Base-by-base conservation (phyloP, 495 filamentous ascomycete species). In the Gamarada debralockiae region DNA sequence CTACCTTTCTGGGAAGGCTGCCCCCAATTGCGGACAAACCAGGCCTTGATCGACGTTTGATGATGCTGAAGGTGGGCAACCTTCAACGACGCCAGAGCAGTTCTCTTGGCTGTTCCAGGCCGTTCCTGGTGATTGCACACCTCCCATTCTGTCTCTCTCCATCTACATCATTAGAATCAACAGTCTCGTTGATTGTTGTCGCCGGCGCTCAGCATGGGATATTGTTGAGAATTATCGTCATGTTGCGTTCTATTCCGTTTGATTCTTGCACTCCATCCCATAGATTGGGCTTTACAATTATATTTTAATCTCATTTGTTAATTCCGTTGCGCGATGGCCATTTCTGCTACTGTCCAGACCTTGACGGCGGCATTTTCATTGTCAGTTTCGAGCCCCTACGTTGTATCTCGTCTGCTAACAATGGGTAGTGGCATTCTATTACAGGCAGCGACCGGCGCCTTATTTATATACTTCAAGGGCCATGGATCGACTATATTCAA, bases 361-460 rank as follows among this genome's bases (percentile, higher is more conserved):
- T 63, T 81, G 48, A 56, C 73, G 58, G 76, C 72, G 43, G 72
- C 77, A 50, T 79, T 81, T 60, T 73, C 70, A 40, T 81, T 81
- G 73, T 78, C 7, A 70, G 73, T 73, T 25, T 12, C n/a, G 29
- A n/a, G n/a, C n/a, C 33, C 7, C 18, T 33, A 10, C 14, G 1
- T 22, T 23, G 27, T 24, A 0, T 8, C 1, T 13, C 46, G 14
- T 38, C 24, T 52, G 31, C 54, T 57, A 57, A 55, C 42, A 13
- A 33, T 42, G 15, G n/a, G 59, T 46, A 78, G 75, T 63, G 77
- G 77, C 37, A 73, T 75, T 39, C 65, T 79, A 23, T 67, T 78
- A 48, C 74, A 77, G 56, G 73, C 74, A 54, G 74, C 77, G 39
- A 70, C 73, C 36, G 72, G 71, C 44, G 72, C 72, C 25, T 62